Base-by-base conservation (phyloP, 2,329 filamentous ascomycete species). In the Chaetomium sp. region DNA sequence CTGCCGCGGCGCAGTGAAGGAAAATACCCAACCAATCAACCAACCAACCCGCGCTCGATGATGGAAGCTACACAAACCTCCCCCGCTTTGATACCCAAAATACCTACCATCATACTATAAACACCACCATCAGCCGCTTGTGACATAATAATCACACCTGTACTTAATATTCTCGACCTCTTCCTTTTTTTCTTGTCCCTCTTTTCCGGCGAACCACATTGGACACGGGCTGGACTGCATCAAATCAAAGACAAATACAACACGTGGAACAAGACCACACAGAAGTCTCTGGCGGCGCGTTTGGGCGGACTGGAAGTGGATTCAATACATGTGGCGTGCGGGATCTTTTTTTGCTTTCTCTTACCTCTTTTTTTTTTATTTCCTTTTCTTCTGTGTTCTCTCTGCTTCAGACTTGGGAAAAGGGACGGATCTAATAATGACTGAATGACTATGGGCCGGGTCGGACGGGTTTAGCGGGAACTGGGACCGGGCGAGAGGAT, bases 291-390 rank as follows among this genome's bases (percentile, higher is more conserved):
- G 45, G 45, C 45, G 62, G 49, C 49, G 56, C 45, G 55, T 25
- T 53, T 29, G 61, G 27, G 19, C 23, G 47, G 29, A 25, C 19
- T 25, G 45, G 45, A 23, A 23, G n/a, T 57, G 31, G 38, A 31
- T 23, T 25, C 53, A 53, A n/a, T 13, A 33, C 13, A 49, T 33
- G 65, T 67, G 70, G 72, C 71, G 72, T 67, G 68, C 58, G 62
- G 68, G 45, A 4, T 4, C 3, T n/a, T 47, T 47, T 21, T 12
- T 47, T n/a, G n/a, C 8, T 47, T 23, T n/a, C n/a, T 47, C n/a
- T 47, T 47, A 31, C 61, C 63, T 60, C 50, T 54, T 62, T 62
- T 57, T 42, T 62, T 50, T 21, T 58, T 56, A 42, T 47, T 53
- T 33, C 10, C 21, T 21, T 53, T 25, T 16, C 29, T 59, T 45